Evolutionary conservation across 495 filamentous ascomycete genomes (phyloP), one percentile per base, ranked within the genome.

Genomic region (Filosporella fistucella): DNA sequence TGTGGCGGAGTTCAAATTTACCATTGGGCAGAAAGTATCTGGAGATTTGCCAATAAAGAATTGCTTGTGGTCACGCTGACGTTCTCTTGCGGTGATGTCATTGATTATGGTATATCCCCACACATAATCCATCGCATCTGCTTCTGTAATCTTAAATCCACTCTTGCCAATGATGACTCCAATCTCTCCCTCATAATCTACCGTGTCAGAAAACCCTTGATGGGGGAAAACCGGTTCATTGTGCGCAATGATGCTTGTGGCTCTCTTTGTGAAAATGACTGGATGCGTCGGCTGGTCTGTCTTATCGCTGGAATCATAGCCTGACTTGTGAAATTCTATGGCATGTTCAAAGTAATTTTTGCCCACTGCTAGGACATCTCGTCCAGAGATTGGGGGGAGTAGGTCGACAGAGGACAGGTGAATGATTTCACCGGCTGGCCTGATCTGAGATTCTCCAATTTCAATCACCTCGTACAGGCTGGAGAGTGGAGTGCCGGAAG

Each of bases 91-190:
- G 34, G 75, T 77, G 47, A 79, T 55, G 47, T 80, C 74, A 51
- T 81, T 80, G 38, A 79, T 68, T 43, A 80, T 78, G 0, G 75
- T 78, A 51, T 73, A 79, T 0, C 75, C 74, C 73, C 75, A 78
- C 7, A 80, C 70, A 51, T 80, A 58, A 18, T 73, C 60, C 66
- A 68, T 61, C 0, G 76, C 75, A 37, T 75, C 63, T 1, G 62
- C 35, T 45, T 76, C 68, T 2, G 46, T 30, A 42, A 78, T 71
- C 10, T 62, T 55, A 51, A 68, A 70, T 1, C 74, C 75, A 1
- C 63, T 30, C 47, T 72, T 77, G 3, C 75, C 74, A 43, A 79
- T 59, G 44, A 81, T 76, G 4, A 81, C 69, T 0, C 70, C 76
- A 46, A 81, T 73, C 51, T 80, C 76, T 14, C 75, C 76, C 46